Base-by-base conservation (phyloP, 192 early-diverging fungal species). In the Dispira parvispora region DNA sequence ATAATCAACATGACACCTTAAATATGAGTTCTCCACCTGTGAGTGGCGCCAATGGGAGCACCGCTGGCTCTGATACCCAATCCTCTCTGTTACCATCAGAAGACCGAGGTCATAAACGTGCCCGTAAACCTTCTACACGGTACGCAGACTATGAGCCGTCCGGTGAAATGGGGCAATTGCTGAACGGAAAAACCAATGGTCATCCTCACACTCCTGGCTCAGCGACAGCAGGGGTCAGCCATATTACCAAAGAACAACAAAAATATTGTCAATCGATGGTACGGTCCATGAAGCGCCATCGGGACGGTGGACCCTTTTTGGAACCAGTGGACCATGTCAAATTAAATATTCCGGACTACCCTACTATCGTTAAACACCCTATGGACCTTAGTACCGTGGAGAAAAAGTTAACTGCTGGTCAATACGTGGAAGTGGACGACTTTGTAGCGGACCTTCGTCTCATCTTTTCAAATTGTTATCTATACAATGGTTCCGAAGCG, bases 261-360 rank as follows among this genome's bases (percentile, higher is more conserved):
- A 94, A 91, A 67, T 91, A 85, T 68, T 86, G 86, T 70, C 71
- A 67, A 12, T 81, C 84, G 16, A 83, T 91, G 64, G 69, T 94
- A 27, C 80, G 80, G 38, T 75, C 80, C 9, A 69, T 92, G 43
- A 89, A 89, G 62, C 78, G 82, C 50, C 84, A 90, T 62, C 84
- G 88, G 64, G 88, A 91, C 54, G 87, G 89, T 6, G 78, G 75
- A 11, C 83, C 87, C n/a, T 99, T 99, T 68, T 75, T 91, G 27
- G 68, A 83, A 52, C 89, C 88, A 0, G 89, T 91, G 25, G 89
- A 91, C 64, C 73, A 77, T 46, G 79, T 88, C 26, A 78, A 77
- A 49, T 77, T 89, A 25, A 87, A 84, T 32, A 87, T 91, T 23
- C 88, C 88, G 0, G 87, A 91, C 69, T 91, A 91, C 62, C 75